Base-by-base conservation (phyloP, 108 stramenopile genomes). In the Skeletonema potamos region DNA sequence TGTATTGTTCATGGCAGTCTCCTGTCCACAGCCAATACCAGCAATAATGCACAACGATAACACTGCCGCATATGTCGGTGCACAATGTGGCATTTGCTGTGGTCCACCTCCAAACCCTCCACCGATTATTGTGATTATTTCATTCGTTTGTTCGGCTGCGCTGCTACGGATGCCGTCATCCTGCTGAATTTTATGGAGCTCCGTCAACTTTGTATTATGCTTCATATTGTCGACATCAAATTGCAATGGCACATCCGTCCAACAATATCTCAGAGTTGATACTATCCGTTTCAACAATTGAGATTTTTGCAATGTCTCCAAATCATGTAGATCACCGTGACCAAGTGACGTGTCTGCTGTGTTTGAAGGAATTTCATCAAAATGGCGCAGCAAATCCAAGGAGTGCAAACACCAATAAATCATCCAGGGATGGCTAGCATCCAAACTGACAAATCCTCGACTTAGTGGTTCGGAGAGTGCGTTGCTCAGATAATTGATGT, bases 71-170 rank as follows among this genome's bases (percentile, higher is more conserved):
- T 99, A 99, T 9, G 97, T 97, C 3, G 99, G 92, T 3, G 99
- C 99, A 15, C 88, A 84, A 74, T 99, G 98, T 5, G 96, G 82
- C 76, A 99, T 73, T 82, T 98, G 98, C 7, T 62, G 64, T 11
- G 96, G 94, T 46, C 97, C 96, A 17, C 99, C 99, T 54, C 97
- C 97, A 76, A 96, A 99, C 12, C 98, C 99, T 13, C 98, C 97
- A 17, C 70, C 85, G 3, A 41, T 27, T 2, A 77, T 71, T 41
- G 44, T 27, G 9, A 54, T 66, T 34, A 66, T 55, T 13, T 55
- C 59, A 17, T 66, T 57, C 55, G 55, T 39, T 33, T 57, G 1
- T 27, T 24, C 6, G 18, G 7, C 28, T 0, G 5, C 15, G 27
- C 30, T 32, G 54, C 37, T 36, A 51, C 22, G 24, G 9, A n/a